phyloP scores from a whole-genome alignment of 2,329 filamentous ascomycete species.

The Cordyceps fumosorosea region DNA sequence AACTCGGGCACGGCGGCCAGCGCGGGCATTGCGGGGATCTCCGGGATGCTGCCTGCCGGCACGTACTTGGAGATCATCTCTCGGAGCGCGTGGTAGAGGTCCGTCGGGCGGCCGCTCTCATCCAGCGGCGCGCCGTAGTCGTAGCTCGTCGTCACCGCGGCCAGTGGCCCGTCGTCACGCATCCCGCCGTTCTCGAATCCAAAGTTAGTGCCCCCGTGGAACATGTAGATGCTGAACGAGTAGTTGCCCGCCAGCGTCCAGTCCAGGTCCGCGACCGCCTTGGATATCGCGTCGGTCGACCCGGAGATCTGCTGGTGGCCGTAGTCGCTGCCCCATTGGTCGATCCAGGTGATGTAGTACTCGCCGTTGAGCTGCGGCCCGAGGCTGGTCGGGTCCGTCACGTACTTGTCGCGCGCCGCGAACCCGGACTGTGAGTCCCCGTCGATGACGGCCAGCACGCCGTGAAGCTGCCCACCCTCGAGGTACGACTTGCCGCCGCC shows the following conservation, averaged over 20 bases:
- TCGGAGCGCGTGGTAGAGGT: slow-evolving; percentile 35
- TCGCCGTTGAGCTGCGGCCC: slow-evolving; percentile 43
- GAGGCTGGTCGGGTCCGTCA: slow-evolving; percentile 34
- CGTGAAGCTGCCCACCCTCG: slow-evolving; percentile 35
- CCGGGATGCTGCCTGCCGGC: slow-evolving; percentile 29
- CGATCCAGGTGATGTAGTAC: slow-evolving; percentile 39
- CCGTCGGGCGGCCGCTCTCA: slow-evolving; percentile 40
- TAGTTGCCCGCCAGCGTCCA: slow-evolving; percentile 31
- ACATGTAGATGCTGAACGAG: slow-evolving; percentile 46
- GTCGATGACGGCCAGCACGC: slow-evolving; percentile 39
- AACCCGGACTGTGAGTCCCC: slow-evolving; percentile 36
- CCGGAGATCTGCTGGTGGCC: slow-evolving; percentile 29
- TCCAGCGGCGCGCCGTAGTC: slow-evolving; percentile 45
- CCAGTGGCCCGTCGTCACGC: slow-evolving; percentile 31
- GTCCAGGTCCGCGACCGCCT: slow-evolving; percentile 28
- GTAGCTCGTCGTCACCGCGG: slow-evolving; percentile 39
- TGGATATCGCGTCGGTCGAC: slow-evolving; percentile 18
- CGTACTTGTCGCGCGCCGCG: slow-evolving; percentile 33
- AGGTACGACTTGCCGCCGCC: slow-evolving; percentile 37
- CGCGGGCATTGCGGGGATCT: slow-evolving; percentile 27
- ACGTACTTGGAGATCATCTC: slow-evolving; percentile 33
- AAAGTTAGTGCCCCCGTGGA: slow-evolving; percentile 47
- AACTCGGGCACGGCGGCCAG: slow-evolving; percentile 30
- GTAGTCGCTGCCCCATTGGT: slow-evolving; percentile 36
- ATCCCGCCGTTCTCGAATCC: slow-evolving; percentile 40